Evolutionary conservation across 768 basidiomycete genomes (phyloP).

Genomic region (Kwoniella dejecticola): DNA sequence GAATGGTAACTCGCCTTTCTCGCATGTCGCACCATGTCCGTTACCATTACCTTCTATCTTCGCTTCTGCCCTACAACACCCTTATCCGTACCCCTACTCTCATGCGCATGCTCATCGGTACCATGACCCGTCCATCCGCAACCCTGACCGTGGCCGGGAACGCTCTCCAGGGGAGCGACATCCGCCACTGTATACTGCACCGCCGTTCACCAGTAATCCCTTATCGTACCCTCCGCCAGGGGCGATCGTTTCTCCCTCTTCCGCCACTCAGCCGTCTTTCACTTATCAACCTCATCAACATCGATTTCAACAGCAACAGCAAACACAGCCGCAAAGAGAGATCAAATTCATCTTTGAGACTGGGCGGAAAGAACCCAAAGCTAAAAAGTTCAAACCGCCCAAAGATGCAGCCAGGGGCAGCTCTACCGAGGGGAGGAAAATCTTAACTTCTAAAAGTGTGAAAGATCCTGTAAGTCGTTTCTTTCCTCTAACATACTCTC

Average conservation of each 20-base stretch:
- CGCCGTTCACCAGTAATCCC: slow-evolving; percentile 1
- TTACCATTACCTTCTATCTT: too few species aligned
- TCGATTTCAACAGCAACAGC: not conserved
- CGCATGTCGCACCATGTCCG: too few species aligned
- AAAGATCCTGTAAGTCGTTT: slow-evolving; percentile 4
- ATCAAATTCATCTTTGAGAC: slow-evolving; percentile 9
- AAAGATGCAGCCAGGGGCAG: not conserved
- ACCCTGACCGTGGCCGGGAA: too few species aligned
- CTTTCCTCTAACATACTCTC: too few species aligned
- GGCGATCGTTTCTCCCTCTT: not conserved
- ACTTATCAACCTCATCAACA: not conserved
- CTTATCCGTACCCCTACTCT: too few species aligned
- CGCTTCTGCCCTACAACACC: too few species aligned
- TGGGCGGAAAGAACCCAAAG: slow-evolving; percentile 5
- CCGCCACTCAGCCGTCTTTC: not conserved
- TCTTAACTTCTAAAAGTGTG: not conserved
- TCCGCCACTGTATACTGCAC: too few species aligned
- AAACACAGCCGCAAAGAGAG: slow-evolving; percentile 3
- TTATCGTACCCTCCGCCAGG: slow-evolving; percentile 15
- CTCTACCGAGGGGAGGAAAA: not conserved
- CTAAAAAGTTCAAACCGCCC: not conserved
- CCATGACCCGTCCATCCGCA: too few species aligned
- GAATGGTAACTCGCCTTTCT: too few species aligned
- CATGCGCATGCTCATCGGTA: too few species aligned
- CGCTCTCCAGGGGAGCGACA: too few species aligned